Base-by-base conservation (phyloP, 192 early-diverging fungal species). In the Backusella australiensis region DNA sequence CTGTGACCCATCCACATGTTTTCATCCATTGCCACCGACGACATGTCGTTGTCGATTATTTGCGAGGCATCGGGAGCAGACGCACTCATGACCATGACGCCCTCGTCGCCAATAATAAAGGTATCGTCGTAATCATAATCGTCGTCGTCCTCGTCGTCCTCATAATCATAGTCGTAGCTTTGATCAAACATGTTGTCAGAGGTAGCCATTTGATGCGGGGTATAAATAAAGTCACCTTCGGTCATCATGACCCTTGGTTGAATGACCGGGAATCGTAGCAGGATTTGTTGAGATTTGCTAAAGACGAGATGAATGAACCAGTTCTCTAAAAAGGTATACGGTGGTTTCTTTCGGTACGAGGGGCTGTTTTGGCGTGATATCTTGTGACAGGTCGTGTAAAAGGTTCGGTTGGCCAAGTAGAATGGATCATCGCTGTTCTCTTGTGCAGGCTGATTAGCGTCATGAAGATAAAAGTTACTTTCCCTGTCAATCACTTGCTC, bases 231-330 rank as follows among this genome's bases (percentile, higher is more conserved):
- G 39, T 81, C 80, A 19, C 77, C 80, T 26, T 73, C 80, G 9
- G 75, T 72, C 42, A 81, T 53, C 11, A 81, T 56, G 7, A 81
- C 80, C 8, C 42, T 81, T 19, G 80, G 80, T 6, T 73, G 67
- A 39, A 81, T 56, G 34, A 39, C 44, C 17, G 76, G 72, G 53
- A 81, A 67, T 11, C 80, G 71, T 26, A 81, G 29, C 41, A 81
- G 23, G 11, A 75, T 81, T 39, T 81, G 80, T 26, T 81, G 80
- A 11, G 80, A 81, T 74, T 81, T 81, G 69, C 80, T 81, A 44
- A 77, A 81, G 21, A 81, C 77, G 34, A 69, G 75, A 41, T 81
- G 80, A 15, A 81, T 59, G 1, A 74, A 34, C 76, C 73, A 78
- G 12, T 74, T 81, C 29, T 81, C 73, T 35, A 71, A 59, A 59